Conservation (phyloP, 202 grass and related monocot species). For the Schoenoplectus triqueter region DNA sequence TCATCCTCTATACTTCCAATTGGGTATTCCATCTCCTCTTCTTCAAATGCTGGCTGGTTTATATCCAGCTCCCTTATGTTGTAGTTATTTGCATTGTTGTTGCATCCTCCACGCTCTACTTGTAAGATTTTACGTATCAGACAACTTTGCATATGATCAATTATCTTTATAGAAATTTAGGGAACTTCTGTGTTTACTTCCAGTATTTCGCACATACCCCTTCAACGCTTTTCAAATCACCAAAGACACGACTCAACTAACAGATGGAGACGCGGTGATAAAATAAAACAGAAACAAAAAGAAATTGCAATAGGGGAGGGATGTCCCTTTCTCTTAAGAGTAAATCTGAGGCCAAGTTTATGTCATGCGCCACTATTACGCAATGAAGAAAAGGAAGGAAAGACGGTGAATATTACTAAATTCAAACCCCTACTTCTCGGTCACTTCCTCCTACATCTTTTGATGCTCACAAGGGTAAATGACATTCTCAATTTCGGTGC, state of each 20-base stretch:
- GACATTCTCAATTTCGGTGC: background rate
- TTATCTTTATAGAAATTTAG: background rate
- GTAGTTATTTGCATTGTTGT: constrained; percentile 28
- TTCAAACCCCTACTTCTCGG: background rate
- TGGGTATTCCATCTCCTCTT: constrained; percentile 78
- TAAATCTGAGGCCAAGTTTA: constrained; percentile 29
- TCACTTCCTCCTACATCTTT: background rate
- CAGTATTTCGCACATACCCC: background rate
- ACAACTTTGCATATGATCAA: too few species aligned
- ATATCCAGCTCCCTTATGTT: constrained; percentile 88
- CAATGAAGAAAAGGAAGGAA: constrained; percentile 33
- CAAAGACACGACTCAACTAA: background rate
- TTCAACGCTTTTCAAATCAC: background rate
- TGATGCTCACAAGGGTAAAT: constrained; percentile 8
- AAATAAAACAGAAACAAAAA: constrained; percentile 23
- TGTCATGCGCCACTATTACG: constrained; percentile 24
- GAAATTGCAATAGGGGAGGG: background rate
- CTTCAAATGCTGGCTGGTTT: constrained; percentile 83
- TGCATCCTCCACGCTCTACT: constrained; percentile 52
- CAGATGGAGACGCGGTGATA: background rate
- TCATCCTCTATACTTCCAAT: constrained; percentile 85
- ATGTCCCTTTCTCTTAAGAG: constrained; percentile 35
- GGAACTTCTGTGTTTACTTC: background rate
- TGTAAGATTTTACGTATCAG: background rate
- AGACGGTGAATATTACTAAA: background rate